Percentiles rank a stretch among this genome's conserved stretches.
phyloP scores from a whole-genome alignment of 768 basidiomycete species.

The Imleria badia region DNA sequence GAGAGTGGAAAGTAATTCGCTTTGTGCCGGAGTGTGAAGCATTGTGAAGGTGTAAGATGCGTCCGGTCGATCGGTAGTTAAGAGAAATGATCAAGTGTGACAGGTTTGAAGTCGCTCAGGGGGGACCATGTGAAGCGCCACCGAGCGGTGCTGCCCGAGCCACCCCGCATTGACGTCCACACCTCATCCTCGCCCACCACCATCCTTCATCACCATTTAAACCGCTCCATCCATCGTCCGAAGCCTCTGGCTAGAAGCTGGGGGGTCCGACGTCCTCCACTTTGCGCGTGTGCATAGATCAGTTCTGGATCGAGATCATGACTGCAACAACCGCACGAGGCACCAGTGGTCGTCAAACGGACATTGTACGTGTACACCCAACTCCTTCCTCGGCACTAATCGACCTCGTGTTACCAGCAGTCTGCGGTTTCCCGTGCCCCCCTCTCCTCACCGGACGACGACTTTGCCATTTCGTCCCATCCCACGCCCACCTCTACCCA shows the following conservation, averaged over 20 bases:
- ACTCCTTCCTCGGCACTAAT: slow-evolving; percentile 8
- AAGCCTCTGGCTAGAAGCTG: not conserved
- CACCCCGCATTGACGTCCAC: slow-evolving; percentile 12
- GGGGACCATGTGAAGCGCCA: slow-evolving; percentile 1
- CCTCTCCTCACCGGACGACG: slow-evolving; percentile 9
- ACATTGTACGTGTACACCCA: slow-evolving; percentile 14
- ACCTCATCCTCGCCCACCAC: not conserved
- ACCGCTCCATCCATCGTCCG: not conserved
- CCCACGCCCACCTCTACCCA: slow-evolving; percentile 8
- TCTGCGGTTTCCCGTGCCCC: slow-evolving; percentile 1
- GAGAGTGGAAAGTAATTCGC: not conserved
- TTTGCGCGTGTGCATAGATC: not conserved
- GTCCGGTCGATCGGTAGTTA: not conserved
- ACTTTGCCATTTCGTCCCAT: slow-evolving; percentile 5
- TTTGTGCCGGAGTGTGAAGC: no score
- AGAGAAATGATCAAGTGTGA: not conserved
- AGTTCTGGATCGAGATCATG: slow-evolving; percentile 17
- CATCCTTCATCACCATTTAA: not conserved
- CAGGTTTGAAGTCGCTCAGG: not conserved
- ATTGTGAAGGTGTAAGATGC: no score
- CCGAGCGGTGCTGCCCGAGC: slow-evolving; percentile 1
- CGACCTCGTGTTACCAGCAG: slow-evolving; percentile 12
- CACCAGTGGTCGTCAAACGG: slow-evolving; percentile 14
- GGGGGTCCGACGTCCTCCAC: slow-evolving; percentile 10
- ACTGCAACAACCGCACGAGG: slow-evolving; percentile 9